Evolutionary conservation across 2,329 filamentous ascomycete species (phyloP), one percentile per base, ranked within the genome.

Genomic region (Cercospora zeae-maydis): DNA sequence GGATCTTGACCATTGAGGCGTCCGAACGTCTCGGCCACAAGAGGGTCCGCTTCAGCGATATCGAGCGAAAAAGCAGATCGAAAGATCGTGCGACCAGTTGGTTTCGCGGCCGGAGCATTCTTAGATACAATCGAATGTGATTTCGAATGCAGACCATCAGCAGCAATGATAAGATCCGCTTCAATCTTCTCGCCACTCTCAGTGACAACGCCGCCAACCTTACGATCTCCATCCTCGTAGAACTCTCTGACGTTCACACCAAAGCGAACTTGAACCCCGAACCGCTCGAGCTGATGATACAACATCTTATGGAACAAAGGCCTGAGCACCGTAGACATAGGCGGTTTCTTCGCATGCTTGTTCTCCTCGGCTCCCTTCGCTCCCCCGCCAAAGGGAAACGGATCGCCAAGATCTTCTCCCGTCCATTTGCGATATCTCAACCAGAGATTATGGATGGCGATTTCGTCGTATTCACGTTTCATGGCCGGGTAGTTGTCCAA

Each of bases 181-280:
- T 80, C 77, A 61, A 77, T 78, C 13, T 70, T 68, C 64, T 74
- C 71, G 11, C 78, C 79, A 54, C 77, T 73, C 3, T 79, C 75
- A 3, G 69, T 74, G 24, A 73, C 51, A 16, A 72, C 69, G 30
- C 71, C 72, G 14, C 65, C 72, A 34, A 69, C 58, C 11, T 53
- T 59, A 13, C 45, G 63, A 21, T 68, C 65, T 39, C 73, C 75
- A 59, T 80, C 77, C 66, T 81, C 79, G 55, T 75, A 78, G 69
- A 80, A 81, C 52, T 79, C 78, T 13, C 78, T 71, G 9, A 81
- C 76, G 9, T 60, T 53, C 61, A 64, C 55, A 24, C 49, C 61
- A 37, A 63, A 68, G 10, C 47, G 37, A 24, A 69, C 53, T 36
- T 63, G 9, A n/a, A 68, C 68, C 6, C 64, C 66, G 31, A 66